Evolutionary conservation across 768 basidiomycete species (phyloP).

Genomic region (Psilocybe tampanensis): DNA sequence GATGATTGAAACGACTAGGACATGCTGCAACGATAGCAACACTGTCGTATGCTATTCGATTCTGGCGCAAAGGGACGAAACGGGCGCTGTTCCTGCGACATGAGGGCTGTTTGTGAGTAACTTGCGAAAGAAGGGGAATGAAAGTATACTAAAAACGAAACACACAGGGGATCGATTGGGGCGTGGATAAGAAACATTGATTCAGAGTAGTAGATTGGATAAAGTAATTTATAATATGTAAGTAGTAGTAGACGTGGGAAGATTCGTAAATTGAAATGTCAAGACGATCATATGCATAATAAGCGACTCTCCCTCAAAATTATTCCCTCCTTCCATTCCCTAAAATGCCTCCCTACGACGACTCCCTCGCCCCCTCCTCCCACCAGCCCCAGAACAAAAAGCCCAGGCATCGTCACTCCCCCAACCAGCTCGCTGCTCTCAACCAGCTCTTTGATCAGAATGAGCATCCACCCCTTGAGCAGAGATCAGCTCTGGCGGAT

Average conservation of each 20-base stretch:
- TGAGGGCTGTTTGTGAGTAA: conserved; percentile 94
- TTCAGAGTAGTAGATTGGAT: conserved; percentile 29
- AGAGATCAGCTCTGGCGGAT: conserved; percentile 68
- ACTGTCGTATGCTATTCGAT: conserved; percentile 97
- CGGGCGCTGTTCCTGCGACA: conserved; percentile 95
- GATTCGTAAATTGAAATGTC: conserved; percentile 27
- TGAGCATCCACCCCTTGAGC: conserved; percentile 74
- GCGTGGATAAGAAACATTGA: conserved; percentile 99
- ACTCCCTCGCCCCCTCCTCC: conserved; percentile 22
- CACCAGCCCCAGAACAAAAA: conserved; percentile 56
- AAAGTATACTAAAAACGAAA: too few relatives aligned
- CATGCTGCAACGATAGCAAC: conserved; percentile 98
- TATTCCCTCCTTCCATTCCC: conserved; percentile 23
- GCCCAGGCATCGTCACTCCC: conserved; percentile 76
- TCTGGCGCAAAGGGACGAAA: conserved; percentile 99
- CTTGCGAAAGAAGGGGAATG: too few relatives aligned
- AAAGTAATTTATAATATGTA: conserved; percentile 7
- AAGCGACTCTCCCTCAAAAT: conserved; percentile 26
- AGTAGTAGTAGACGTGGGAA: conserved; percentile 34
- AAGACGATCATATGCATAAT: too few relatives aligned
- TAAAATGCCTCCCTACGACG: conserved; percentile 29
- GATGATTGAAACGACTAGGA: too few relatives aligned
- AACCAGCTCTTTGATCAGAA: conserved; percentile 79
- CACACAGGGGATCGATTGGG: conserved; percentile 91
- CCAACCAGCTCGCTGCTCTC: conserved; percentile 71